Evolutionary conservation across 257 asterid genomes (phyloP).

Genomic region (Hygrophila difformis): DNA sequence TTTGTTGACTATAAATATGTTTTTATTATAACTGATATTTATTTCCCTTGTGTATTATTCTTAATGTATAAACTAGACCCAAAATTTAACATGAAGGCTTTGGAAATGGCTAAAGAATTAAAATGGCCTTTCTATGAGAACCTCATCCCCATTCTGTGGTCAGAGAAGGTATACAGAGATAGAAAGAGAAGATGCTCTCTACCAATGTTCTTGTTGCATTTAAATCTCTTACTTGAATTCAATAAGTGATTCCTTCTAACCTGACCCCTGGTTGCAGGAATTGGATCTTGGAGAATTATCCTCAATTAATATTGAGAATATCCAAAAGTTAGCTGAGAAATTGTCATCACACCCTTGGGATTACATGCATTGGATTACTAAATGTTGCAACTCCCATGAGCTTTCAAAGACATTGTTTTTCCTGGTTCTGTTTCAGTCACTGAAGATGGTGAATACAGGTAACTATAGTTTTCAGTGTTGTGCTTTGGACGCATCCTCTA

Average conservation of each 20-base stretch:
- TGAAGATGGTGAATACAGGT: conserved; percentile 56
- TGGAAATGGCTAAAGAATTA: conserved; percentile 61
- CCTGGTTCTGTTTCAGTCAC: conserved; percentile 54
- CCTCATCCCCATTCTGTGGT: conserved; percentile 30
- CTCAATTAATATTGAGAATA: conserved; percentile 49
- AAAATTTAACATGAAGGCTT: conserved; percentile 55
- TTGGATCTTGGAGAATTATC: conserved; percentile 29
- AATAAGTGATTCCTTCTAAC: background rate
- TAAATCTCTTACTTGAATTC: background rate
- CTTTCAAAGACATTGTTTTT: conserved; percentile 58
- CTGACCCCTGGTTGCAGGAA: conserved; percentile 39
- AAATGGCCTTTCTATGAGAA: conserved; percentile 70
- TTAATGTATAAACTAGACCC: conserved; percentile 42
- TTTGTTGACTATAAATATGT: conserved; percentile 3
- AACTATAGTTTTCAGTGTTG: conserved; percentile 9
- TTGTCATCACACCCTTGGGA: conserved; percentile 37
- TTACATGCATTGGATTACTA: conserved; percentile 58
- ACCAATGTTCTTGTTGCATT: too few species aligned
- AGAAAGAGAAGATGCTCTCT: background rate
- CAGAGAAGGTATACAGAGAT: conserved; percentile 42
- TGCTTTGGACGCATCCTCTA: background rate
- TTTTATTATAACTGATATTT: conserved; percentile 10
- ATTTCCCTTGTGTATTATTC: conserved; percentile 14
- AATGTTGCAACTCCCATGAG: conserved; percentile 56
- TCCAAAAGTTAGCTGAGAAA: conserved; percentile 45